A percentile compares a stretch with the other conserved stretches of the same genome.
Evolutionary conservation across 306 rosid species (phyloP).

Genomic region (Prunus armeniaca): DNA sequence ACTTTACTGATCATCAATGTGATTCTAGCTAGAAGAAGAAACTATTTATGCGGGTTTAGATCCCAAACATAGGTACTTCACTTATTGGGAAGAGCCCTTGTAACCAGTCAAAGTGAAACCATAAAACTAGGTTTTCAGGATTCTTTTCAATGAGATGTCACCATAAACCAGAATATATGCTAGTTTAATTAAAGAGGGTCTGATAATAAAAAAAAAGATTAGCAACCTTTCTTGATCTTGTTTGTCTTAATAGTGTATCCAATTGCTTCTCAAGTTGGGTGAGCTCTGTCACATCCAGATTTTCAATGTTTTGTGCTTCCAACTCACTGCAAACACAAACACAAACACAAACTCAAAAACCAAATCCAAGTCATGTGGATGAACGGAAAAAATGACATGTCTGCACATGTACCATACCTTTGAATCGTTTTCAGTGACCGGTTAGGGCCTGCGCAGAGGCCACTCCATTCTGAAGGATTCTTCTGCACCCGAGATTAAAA

Average conservation of each 20-base stretch:
- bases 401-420: constrained; percentile 6
- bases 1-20: background rate
- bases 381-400: background rate
- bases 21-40: background rate
- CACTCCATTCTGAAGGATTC: background rate
- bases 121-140: background rate
- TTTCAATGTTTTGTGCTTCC: constrained; percentile 19
- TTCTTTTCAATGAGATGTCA: background rate
- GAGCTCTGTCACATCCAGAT: constrained; percentile 22
- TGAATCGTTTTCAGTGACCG: constrained; percentile 12
- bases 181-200: background rate
- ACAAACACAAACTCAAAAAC: background rate
- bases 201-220: background rate
- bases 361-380: background rate
- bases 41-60: background rate
- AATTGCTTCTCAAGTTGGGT: constrained; percentile 19
- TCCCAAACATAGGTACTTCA: background rate
- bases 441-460: background rate
- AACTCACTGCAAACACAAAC: constrained; percentile 12
- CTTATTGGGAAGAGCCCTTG: background rate
- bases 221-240: constrained; percentile 24
- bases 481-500: constrained; percentile 3
- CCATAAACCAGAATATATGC: background rate
- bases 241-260: constrained; percentile 9
- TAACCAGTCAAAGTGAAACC: background rate